Base-by-base conservation (phyloP, 768 basidiomycete species). In the Lactifluus hygrophoroides region DNA sequence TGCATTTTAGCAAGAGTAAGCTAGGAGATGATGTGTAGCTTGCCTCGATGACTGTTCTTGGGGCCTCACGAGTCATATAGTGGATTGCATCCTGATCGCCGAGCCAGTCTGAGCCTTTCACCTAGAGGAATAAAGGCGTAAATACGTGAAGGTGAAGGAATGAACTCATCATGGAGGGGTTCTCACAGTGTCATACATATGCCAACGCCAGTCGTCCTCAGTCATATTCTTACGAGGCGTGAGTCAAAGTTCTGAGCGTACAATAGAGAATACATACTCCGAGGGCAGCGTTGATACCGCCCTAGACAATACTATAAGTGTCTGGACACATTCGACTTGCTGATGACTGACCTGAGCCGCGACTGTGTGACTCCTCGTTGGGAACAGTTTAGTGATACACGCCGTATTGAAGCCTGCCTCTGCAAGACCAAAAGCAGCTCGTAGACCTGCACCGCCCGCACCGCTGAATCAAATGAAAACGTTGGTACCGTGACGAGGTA, bases 81-180 rank as follows among this genome's bases (percentile, higher is more conserved):
- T 98, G 96, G 66, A 99, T 98, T 49, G 96, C 96, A 69, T 99
- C 96, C 75, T 94, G 94, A 77, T 99, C 96, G 72, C 96, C 96
- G 38, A 98, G 85, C 96, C 96, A 99, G 75, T 99, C 96, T 52
- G 94, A 96, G 62, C 96, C 96, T 80, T 99, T 99, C 57, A 98
- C 95, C 84, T 92, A 66, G 50, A 57, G 30, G n/a, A 38, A 58
- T n/a, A 16, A 40, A 4, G 23, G 17, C 19, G 45, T 54, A 19
- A 51, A 35, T 35, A 42, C 16, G 34, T 35, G 14, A 16, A 10
- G 27, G 11, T 3, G 23, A 13, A 25, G 16, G 13, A 8, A 27
- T 34, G 42, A 13, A 19, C 23, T 27, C 10, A 21, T 38, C 14
- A 27, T 16, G 32, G 27, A 34, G 19, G 3, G 3, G 27, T n/a